Base-by-base conservation (phyloP, 2,329 filamentous ascomycete genomes). In the Scedosporium dehoogii region DNA sequence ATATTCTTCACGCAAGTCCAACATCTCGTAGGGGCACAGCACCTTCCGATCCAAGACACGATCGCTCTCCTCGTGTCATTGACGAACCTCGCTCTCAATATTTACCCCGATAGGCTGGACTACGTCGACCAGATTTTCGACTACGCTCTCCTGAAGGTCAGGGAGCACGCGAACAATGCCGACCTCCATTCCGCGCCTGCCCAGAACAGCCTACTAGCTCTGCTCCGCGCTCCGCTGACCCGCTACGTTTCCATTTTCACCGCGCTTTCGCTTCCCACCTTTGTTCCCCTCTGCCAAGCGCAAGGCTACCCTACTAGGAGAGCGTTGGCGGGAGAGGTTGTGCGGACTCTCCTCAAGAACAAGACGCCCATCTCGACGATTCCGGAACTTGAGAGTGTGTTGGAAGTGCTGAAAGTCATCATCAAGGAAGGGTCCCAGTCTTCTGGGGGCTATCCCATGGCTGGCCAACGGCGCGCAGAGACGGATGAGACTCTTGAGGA, bases 401-500 rank as follows among this genome's bases (percentile, higher is more conserved):
- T 99, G 16, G 90, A 96, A 67, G 86, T 96, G 38, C 79, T 97
- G 59, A 90, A 90, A 67, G 94, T 99, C 0, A 79, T 99, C 42
- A 94, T 99, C 72, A 94, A 92, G 69, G 94, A 99, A 76, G 92
- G 93, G 12, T 87, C 90, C 14, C 92, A 96, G 69, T 80, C 88
- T 61, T 86, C 90, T n/a, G 83, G 86, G 57, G 91, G 91, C 33
- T 97, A 97, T 69, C 88, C 92, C 0, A 90, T 91, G 3, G 85
- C 89, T 46, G 85, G 89, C 5, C 90, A 93, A 70, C 82, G 91
- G 66, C 86, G 91, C 65, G 84, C 78, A 0, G 96, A 99, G 78
- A 97, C 94, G 0, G 94, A 99, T 65, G 96, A 99, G 77, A 97
- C 93, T 0, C 86, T 97, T 70, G 93, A 99, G 75, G 94, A 99